A percentile compares a stretch with the other conserved stretches of the same genome.
Conservation (phyloP, 2,329 filamentous ascomycete species). For the Grosmannia serpens region DNA sequence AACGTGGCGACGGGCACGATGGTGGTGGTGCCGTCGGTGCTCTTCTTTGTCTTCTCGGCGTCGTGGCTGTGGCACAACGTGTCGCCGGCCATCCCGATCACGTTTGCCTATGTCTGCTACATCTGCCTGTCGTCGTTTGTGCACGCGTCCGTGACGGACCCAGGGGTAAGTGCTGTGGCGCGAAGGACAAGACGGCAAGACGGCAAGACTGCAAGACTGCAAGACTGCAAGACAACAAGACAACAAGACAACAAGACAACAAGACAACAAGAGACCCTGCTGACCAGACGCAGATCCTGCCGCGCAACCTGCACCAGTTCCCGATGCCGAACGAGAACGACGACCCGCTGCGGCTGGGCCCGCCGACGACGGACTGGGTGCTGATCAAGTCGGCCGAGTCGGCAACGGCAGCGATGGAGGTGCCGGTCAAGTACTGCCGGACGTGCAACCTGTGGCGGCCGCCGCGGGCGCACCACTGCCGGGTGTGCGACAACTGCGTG, state of each 20-base stretch:
- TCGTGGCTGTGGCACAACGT: constrained; percentile 78
- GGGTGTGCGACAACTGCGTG: constrained; percentile 92
- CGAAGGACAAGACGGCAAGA: not conserved
- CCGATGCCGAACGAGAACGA: constrained; percentile 64
- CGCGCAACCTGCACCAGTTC: constrained; percentile 81
- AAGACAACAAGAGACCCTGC: not conserved
- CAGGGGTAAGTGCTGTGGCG: constrained; percentile 57
- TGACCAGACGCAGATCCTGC: constrained; percentile 57
- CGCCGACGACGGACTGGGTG: constrained; percentile 86
- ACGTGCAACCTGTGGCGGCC: constrained; percentile 97
- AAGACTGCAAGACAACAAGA: not conserved
- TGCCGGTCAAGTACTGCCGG: constrained; percentile 95
- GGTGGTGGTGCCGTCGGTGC: constrained; percentile 62
- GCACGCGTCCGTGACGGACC: constrained; percentile 85
- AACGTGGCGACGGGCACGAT: constrained; percentile 78
- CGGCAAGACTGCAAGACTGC: too few species aligned
- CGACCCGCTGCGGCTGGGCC: constrained; percentile 71
- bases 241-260: not conserved
- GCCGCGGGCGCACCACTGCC: constrained; percentile 89
- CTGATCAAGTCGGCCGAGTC: constrained; percentile 72
- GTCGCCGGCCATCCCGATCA: constrained; percentile 76
- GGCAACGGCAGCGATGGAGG: constrained; percentile 82
- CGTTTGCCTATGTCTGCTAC: constrained; percentile 86
- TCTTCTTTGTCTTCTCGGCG: constrained; percentile 81
- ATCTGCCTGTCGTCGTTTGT: constrained; percentile 88